Conservation (phyloP, 2,329 filamentous ascomycete genomes). For the Pezicula radicicola region DNA sequence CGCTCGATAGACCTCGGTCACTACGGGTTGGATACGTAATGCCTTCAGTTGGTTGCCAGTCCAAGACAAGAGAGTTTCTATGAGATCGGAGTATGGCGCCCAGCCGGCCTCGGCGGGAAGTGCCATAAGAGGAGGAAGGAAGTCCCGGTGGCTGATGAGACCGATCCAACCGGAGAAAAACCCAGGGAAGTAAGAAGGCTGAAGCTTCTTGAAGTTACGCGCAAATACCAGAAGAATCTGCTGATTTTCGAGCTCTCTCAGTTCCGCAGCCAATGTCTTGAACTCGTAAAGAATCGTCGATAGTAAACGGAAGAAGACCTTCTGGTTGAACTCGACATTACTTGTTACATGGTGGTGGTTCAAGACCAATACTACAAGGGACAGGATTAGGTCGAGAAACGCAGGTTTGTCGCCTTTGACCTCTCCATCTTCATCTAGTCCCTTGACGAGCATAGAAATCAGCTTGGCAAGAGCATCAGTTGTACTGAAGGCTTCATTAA, state of each 20-base stretch:
- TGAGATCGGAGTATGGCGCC: conserved; percentile 69
- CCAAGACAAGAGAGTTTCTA: conserved; percentile 69
- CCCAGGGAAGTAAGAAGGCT: conserved; percentile 73
- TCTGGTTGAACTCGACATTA: conserved; percentile 79
- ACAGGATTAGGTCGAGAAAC: conserved; percentile 75
- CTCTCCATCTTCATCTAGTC: conserved; percentile 58
- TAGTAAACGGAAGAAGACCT: conserved; percentile 88
- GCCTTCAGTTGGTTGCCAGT: conserved; percentile 78
- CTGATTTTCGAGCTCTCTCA: conserved; percentile 58
- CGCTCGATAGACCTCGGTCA: conserved; percentile 82
- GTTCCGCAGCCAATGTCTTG: conserved; percentile 52
- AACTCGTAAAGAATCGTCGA: conserved; percentile 80
- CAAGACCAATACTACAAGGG: conserved; percentile 75
- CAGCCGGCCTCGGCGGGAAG: conserved; percentile 70
- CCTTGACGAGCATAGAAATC: conserved; percentile 70
- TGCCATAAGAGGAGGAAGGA: conserved; percentile 75
- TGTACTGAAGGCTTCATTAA: conserved; percentile 53
- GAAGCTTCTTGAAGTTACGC: conserved; percentile 66
- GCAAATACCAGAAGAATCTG: conserved; percentile 72
- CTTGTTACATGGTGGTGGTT: conserved; percentile 82
- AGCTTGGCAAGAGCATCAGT: conserved; percentile 83
- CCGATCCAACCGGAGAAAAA: conserved; percentile 85
- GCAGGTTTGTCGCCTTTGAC: conserved; percentile 61
- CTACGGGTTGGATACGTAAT: conserved; percentile 62
- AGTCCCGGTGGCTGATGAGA: conserved; percentile 79